phyloP scores from a whole-genome alignment of 2,329 filamentous ascomycete species.

The Alternaria sp. region DNA sequence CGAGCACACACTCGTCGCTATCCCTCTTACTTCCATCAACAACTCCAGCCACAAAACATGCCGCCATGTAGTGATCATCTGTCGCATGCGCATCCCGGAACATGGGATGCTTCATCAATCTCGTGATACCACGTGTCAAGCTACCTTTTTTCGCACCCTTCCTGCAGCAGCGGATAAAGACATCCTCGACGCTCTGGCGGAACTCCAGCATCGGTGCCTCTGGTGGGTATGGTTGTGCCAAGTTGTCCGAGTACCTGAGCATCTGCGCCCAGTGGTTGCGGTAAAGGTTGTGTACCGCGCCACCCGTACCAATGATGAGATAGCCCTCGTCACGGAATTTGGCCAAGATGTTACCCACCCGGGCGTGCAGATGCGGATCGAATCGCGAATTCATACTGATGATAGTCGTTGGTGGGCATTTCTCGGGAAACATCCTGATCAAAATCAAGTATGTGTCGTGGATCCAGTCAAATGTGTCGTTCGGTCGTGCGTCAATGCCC shows the following conservation, averaged over 20 bases:
- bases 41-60: slow-evolving; percentile 68
- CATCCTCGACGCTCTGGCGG: slow-evolving; percentile 70
- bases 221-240: not conserved
- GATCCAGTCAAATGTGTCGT: slow-evolving; percentile 72
- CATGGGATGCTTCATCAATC: slow-evolving; percentile 72
- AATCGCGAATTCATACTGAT: slow-evolving; percentile 64
- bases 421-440: slow-evolving; percentile 70
- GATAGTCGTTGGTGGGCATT: slow-evolving; percentile 72
- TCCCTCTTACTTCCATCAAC: slow-evolving; percentile 32
- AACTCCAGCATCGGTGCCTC: slow-evolving; percentile 63
- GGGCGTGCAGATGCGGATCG: slow-evolving; percentile 65
- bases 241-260: slow-evolving; percentile 66
- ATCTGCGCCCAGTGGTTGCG: slow-evolving; percentile 72
- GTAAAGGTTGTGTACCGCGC: slow-evolving; percentile 75
- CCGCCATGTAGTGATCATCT: slow-evolving; percentile 74
- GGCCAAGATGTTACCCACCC: slow-evolving; percentile 65
- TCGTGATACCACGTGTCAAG: slow-evolving; percentile 63
- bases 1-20: slow-evolving; percentile 35
- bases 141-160: slow-evolving; percentile 57
- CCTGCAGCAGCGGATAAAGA: slow-evolving; percentile 58
- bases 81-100: slow-evolving; percentile 73
- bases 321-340: slow-evolving; percentile 63
- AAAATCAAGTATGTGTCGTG: slow-evolving; percentile 75
- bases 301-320: slow-evolving; percentile 67
- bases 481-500: slow-evolving; percentile 63